phyloP scores from a whole-genome alignment of 495 filamentous ascomycete genomes.

The Stereocaulon alpinum region DNA sequence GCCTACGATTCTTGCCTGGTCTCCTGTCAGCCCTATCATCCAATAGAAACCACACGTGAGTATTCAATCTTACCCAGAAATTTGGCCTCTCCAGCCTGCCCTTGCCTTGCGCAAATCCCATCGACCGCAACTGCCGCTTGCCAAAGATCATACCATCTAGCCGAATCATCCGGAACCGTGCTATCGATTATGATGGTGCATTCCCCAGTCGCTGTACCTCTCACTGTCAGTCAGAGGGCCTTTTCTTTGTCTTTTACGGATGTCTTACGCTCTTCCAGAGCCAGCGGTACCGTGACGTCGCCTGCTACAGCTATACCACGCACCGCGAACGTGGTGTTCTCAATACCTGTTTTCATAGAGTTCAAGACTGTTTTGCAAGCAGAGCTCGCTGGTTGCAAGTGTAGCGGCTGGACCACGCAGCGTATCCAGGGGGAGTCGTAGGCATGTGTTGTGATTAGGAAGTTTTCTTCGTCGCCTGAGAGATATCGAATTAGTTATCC shows the following conservation, averaged over 20 bases:
- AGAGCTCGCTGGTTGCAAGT: neutral
- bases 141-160: constrained; percentile 11
- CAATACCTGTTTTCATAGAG: neutral
- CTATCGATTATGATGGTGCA: neutral
- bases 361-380: neutral
- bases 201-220: too few relatives aligned
- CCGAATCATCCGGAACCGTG: neutral
- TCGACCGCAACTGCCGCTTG: constrained; percentile 8
- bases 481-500: neutral
- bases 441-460: neutral
- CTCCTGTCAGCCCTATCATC: too few relatives aligned
- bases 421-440: neutral
- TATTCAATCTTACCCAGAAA: neutral
- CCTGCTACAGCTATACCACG: neutral
- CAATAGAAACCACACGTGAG: too few relatives aligned
- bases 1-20: too few relatives aligned
- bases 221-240: too few relatives aligned
- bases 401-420: neutral
- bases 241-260: too few relatives aligned
- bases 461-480: neutral
- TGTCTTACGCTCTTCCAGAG: neutral
- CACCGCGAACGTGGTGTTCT: neutral
- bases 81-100: neutral
- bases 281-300: neutral
- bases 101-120: constrained; percentile 4